These are phyloP conservation scores for Phytomonas serpens DNA, from an alignment of 208 protist genomes.

Conservation along the genomic window DNA sequence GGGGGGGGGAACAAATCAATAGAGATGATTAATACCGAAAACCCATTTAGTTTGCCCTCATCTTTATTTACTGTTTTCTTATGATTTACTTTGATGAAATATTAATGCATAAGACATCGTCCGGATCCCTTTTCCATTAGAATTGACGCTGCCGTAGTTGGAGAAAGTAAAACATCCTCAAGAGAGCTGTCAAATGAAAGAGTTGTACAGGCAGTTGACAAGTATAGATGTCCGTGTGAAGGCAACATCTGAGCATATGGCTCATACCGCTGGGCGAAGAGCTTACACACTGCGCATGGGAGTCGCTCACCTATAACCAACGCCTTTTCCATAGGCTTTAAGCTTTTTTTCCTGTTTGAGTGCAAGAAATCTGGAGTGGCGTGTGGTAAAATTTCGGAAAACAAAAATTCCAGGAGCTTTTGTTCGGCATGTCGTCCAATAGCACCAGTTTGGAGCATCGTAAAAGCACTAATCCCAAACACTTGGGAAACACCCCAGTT, in stretches of 20 bases:
- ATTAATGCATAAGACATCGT: background rate
- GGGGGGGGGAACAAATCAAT: background rate
- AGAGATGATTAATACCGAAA: background rate
- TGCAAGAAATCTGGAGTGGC: background rate
- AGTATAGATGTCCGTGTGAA: constrained; percentile 39
- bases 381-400: constrained; percentile 10
- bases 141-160: background rate
- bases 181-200: constrained; percentile 7
- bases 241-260: constrained; percentile 23
- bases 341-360: background rate
- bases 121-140: background rate
- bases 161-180: constrained; percentile 3
- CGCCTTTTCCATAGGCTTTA: constrained; percentile 16
- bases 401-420: constrained; percentile 31
- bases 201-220: constrained; percentile 17
- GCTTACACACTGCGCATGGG: constrained; percentile 29
- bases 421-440: constrained; percentile 34
- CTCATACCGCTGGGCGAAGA: constrained; percentile 27
- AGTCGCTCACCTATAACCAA: constrained; percentile 34
- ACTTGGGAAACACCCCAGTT: constrained; percentile 26
- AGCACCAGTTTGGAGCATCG: constrained; percentile 20
- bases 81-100: background rate
- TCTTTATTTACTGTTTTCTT: background rate
- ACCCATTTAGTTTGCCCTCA: background rate
- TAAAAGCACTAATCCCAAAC: constrained; percentile 27